Evolutionary conservation across 306 rosid species (phyloP).

Genomic region (Glycine soja): DNA sequence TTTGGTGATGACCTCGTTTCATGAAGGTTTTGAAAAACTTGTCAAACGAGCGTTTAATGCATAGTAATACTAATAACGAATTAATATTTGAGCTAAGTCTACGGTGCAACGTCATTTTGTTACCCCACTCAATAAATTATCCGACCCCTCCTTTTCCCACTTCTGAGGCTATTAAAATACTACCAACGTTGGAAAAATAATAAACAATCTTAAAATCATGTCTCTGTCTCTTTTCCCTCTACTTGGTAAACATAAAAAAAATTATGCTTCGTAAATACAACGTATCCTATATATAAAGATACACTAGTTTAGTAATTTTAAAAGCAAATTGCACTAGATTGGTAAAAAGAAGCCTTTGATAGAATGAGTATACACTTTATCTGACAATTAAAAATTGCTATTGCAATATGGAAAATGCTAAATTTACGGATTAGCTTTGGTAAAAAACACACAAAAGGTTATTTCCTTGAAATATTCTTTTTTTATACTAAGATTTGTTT

Average conservation of each 20-base stretch:
- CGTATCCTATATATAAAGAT: too few species aligned
- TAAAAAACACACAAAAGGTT: too few species aligned
- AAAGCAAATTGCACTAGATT: too few species aligned
- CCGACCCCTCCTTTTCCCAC: not conserved
- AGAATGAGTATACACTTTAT: too few species aligned
- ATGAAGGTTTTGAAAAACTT: not conserved
- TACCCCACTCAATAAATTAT: conserved; percentile 17
- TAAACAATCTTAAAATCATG: not conserved
- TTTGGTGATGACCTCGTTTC: not conserved
- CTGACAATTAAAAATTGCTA: too few species aligned
- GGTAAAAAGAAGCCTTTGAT: too few species aligned
- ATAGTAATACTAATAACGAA: not conserved
- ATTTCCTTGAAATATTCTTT: too few species aligned
- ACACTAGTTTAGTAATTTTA: too few species aligned
- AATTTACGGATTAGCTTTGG: too few species aligned
- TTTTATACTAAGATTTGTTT: too few species aligned
- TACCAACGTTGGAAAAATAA: not conserved
- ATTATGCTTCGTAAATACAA: too few species aligned
- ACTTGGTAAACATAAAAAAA: not conserved
- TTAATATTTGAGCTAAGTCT: not conserved
- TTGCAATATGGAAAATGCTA: too few species aligned
- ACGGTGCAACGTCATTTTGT: not conserved
- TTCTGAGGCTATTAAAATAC: conserved; percentile 15
- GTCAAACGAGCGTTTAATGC: not conserved
- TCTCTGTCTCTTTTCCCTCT: not conserved